Conservation (phyloP, 306 rosid genomes). For the Glycine tomentella region DNA sequence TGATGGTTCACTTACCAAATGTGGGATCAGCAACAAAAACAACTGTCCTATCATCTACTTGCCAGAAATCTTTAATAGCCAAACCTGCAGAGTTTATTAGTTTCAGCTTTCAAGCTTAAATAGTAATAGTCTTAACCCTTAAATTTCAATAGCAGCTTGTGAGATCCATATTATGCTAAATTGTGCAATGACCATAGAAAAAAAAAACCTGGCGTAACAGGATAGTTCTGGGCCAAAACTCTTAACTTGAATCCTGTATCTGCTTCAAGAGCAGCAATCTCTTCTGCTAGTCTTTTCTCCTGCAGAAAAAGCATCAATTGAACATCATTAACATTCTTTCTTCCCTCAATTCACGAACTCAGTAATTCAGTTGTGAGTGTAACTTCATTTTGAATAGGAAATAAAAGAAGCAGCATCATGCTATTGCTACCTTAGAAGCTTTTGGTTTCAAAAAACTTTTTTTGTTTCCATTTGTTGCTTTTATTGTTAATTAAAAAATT, state of each 20-base stretch:
- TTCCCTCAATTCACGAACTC: conserved; percentile 23
- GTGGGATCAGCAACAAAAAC: conserved; percentile 99
- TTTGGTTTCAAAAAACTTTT: background rate
- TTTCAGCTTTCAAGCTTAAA: conserved; percentile 5
- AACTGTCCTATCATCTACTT: conserved; percentile 95
- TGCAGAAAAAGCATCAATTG: conserved; percentile 46
- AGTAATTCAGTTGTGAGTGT: background rate
- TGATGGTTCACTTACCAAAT: conserved; percentile 65
- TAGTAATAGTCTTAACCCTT: background rate
- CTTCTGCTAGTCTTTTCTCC: conserved; percentile 82
- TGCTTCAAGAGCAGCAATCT: conserved; percentile 73
- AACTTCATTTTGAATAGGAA: background rate
- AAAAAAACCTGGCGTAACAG: conserved; percentile 83
- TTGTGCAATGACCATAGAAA: conserved; percentile 4
- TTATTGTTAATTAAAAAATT: background rate
- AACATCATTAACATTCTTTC: conserved; percentile 25
- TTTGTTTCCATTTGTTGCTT: background rate
- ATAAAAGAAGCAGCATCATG: background rate
- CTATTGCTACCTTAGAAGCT: background rate
- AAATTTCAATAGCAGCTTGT: background rate
- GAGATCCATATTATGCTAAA: conserved; percentile 14
- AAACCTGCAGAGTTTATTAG: conserved; percentile 61
- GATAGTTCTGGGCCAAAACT: conserved; percentile 95
- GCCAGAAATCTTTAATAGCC: conserved; percentile 94
- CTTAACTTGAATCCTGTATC: conserved; percentile 90